These are phyloP conservation scores for Saccharomycopsis selenospora DNA, from an alignment of 805 yeast species.

Conservation along the genomic window DNA sequence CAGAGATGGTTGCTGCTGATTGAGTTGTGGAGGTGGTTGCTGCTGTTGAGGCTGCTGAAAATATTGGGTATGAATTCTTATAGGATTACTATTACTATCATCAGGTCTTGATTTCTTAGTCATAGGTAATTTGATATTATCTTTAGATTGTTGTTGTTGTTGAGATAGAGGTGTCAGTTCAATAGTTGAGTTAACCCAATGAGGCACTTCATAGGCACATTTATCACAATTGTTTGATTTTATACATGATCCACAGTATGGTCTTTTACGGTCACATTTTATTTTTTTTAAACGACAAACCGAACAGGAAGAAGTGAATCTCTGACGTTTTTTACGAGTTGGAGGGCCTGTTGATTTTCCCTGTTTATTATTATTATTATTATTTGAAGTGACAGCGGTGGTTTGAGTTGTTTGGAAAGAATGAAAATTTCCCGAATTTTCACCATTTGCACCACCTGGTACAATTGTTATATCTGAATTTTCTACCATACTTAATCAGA, in stretches of 20 bases:
- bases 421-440: too few relatives aligned
- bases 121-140: too few relatives aligned
- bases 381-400: too few relatives aligned
- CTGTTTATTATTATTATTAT: too few relatives aligned
- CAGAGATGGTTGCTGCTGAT: background rate
- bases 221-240: conserved; percentile 1
- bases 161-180: background rate
- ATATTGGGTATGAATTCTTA: background rate
- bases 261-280: conserved; percentile 15
- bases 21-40: background rate
- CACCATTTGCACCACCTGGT: too few relatives aligned
- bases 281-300: conserved; percentile 14
- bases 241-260: conserved; percentile 12
- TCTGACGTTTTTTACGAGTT: conserved; percentile 12
- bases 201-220: conserved; percentile 16
- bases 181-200: conserved; percentile 15
- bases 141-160: too few relatives aligned
- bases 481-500: too few relatives aligned
- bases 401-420: too few relatives aligned
- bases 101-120: background rate
- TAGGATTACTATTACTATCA: background rate
- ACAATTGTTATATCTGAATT: too few relatives aligned
- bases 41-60: background rate
- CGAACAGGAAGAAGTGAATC: conserved; percentile 14
- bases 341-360: too few relatives aligned